phyloP scores from a whole-genome alignment of 2,329 filamentous ascomycete genomes.

The Alternaria panax region DNA sequence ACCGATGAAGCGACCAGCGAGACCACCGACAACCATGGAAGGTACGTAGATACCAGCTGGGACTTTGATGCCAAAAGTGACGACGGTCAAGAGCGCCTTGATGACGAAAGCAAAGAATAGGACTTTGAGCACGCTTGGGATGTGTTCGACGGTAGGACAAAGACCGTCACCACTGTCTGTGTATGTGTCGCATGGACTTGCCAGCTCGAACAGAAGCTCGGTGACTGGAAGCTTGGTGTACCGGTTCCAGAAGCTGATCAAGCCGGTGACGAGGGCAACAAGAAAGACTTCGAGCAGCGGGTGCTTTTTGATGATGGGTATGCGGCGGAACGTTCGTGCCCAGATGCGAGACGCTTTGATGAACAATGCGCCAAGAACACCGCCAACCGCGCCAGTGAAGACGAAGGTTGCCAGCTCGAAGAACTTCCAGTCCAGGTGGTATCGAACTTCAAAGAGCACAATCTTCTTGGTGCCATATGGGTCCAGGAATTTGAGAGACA shows the following conservation, averaged over 20 bases:
- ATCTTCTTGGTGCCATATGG: conserved; percentile 97
- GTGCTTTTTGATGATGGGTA: conserved; percentile 78
- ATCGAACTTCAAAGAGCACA: conserved; percentile 93
- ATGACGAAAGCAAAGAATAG: conserved; percentile 83
- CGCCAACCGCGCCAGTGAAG: conserved; percentile 84
- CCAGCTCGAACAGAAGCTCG: conserved; percentile 87
- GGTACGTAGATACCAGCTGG: conserved; percentile 97
- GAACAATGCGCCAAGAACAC: conserved; percentile 85
- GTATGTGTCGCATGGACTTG: conserved; percentile 82
- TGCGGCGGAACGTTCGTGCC: conserved; percentile 86
- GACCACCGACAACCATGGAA: conserved; percentile 96
- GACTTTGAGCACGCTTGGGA: conserved; percentile 76
- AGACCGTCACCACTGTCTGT: conserved; percentile 74
- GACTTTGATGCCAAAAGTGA: conserved; percentile 96
- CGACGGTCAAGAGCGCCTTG: conserved; percentile 85
- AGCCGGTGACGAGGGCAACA: conserved; percentile 82
- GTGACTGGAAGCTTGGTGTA: conserved; percentile 89
- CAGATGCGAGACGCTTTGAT: conserved; percentile 94
- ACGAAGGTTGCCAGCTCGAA: conserved; percentile 90
- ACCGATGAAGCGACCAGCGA: conserved; percentile 87
- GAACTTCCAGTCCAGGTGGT: conserved; percentile 88
- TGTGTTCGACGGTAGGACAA: conserved; percentile 78
- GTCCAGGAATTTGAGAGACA: conserved; percentile 93
- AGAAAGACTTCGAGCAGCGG: conserved; percentile 88
- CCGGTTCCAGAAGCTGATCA: conserved; percentile 91